Evolutionary conservation across 345 rosid species (phyloP), one percentile per base, ranked within the genome.

Genomic region (Bretschneidera sinensis): DNA sequence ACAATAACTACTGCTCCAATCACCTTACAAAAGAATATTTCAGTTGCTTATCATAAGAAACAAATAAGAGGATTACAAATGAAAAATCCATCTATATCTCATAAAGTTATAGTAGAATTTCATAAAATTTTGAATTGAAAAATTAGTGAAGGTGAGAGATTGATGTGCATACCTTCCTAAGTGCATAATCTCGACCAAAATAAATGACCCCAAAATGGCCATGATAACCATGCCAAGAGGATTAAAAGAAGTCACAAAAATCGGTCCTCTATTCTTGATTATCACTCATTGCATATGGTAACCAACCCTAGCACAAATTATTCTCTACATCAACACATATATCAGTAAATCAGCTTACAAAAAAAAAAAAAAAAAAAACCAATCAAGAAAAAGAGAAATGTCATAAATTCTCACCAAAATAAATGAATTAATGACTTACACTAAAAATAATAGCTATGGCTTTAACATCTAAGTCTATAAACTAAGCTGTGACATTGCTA

Each of bases 221-320:
- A 81, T 87, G 0, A 85, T 54, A 51, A 87, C 76, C 89, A 85
- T 81, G 69, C 74, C 54, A 52, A 87, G 66, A 0, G 91, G 95
- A 68, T 73, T 87, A 51, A 87, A 85, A 34, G 91, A 79, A 35
- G 86, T 81, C 20, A 78, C 88, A 64, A 83, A 87, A 48, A 85
- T 87, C 2, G 95, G 91, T 5, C 95, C 95, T 63, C 69, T 79
- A 57, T 57, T 71, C 58, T 79, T 79, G 69, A 78, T 78, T 19
- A n/a, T 69, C 66, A 74, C 65, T 24, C 87, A 88, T 66, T 74
- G 78, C 19, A 77, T 70, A 63, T 79, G n/a, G n/a, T n/a, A n/a
- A n/a, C n/a, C n/a, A n/a, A n/a, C 49, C 52, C 89, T 84, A 59
- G 91, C 79, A 22, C 79, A 81, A 39, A 39, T 39, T 39, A 85